phyloP scores from a whole-genome alignment of 1,284 basidiomycete genomes.

The Amylostereum areolatum region DNA sequence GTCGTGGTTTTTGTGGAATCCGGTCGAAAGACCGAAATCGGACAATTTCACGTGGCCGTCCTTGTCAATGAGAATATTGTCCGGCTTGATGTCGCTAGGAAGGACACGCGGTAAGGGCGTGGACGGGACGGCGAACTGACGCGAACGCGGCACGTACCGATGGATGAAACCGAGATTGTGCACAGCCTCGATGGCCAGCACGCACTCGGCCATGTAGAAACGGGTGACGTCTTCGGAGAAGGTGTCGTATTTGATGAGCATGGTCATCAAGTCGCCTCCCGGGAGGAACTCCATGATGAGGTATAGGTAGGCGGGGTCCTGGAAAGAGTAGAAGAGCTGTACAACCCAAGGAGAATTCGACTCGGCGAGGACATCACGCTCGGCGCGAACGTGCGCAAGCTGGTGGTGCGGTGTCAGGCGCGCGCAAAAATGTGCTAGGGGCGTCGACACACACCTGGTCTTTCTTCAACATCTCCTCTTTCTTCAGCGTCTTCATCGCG shows the following conservation, averaged over 20 bases:
- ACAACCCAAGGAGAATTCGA: slow-evolving; percentile 98
- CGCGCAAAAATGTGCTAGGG: no score
- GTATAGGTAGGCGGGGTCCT: slow-evolving; percentile 93
- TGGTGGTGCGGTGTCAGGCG: slow-evolving; percentile 23
- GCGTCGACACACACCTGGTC: slow-evolving; percentile 67
- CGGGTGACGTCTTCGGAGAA: slow-evolving; percentile 98
- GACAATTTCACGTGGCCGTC: slow-evolving; percentile 96
- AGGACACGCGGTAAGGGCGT: not conserved
- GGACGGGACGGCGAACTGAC: not conserved
- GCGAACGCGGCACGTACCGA: slow-evolving; percentile 54
- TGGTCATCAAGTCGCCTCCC: slow-evolving; percentile 97
- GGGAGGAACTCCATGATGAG: slow-evolving; percentile 99
- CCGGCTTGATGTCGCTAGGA: slow-evolving; percentile 93
- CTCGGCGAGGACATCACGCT: slow-evolving; percentile 95
- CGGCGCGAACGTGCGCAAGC: slow-evolving; percentile 98
- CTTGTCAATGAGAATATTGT: slow-evolving; percentile 97
- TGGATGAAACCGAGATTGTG: slow-evolving; percentile 99
- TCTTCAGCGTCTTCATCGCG: slow-evolving; percentile 98
- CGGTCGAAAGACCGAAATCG: slow-evolving; percentile 97
- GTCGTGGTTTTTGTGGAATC: slow-evolving; percentile 96
- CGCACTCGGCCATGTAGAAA: slow-evolving; percentile 99
- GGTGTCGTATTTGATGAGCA: slow-evolving; percentile 99
- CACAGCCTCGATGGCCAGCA: slow-evolving; percentile 96
- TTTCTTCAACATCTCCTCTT: slow-evolving; percentile 99
- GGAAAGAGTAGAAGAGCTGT: slow-evolving; percentile 98